Evolutionary conservation across 2,329 filamentous ascomycete species (phyloP), one percentile per base, ranked within the genome.

Genomic region (Fusarium citri): DNA sequence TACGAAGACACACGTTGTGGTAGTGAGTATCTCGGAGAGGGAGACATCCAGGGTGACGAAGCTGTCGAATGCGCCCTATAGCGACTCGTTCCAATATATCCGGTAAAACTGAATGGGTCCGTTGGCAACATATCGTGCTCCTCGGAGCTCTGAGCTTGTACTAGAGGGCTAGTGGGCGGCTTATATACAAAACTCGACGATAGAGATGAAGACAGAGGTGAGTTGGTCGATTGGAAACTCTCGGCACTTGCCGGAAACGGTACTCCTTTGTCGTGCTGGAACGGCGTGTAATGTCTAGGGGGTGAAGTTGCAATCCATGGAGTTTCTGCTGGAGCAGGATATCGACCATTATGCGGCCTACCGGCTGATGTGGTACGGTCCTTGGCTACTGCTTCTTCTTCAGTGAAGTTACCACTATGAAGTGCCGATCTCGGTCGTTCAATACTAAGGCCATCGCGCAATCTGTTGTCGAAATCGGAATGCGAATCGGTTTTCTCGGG

Each of bases 131-230:
- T 83, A 61, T 93, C 76, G 20, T 77, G 76, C 71, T 96, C 93
- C 9, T 93, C 91, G 72, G 94, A 96, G 80, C 91, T 97, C 75
- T 94, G 89, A 43, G 94, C 94, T 75, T 98, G 91, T 1, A 97
- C 94, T 14, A 99, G 84, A 16, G 96, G 96, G 74, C 94, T 98
- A 4, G 96, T 98, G 0, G 96, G 95, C 4, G 93, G 89, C 80
- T 95, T 92, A 66, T 97, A 92, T 31, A 92, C 86, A 78, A 97
- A 98, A 73, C 89, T 94, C 3, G 90, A 92, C 0, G 92, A 91
- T 16, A 92, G 85, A 2, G 93, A 92, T 10, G 91, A 94, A 5
- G 90, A 91, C 12, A 92, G 76, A 2, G 89, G 90, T 10, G 91
- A 90, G 20, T 86, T 82, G 23, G 83, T 80, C 0, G 85, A 83